These are phyloP conservation scores for Anacardium occidentale DNA, from an alignment of 345 rosid genomes.

Conservation along the genomic window DNA sequence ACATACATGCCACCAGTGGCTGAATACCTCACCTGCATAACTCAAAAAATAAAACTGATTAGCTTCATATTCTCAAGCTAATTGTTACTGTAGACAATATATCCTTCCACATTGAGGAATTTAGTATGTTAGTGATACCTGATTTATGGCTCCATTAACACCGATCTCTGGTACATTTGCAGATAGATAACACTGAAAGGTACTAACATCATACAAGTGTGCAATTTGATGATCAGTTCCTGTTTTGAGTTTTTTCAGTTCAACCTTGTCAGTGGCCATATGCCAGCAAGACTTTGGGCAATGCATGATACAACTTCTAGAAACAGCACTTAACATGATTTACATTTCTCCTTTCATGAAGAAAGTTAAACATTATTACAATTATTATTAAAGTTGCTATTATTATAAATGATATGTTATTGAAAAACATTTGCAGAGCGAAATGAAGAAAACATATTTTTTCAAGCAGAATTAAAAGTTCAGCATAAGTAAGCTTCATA, in stretches of 20 bases:
- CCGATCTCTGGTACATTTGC: constrained; percentile 56
- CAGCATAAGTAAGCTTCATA: background rate
- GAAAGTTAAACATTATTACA: background rate
- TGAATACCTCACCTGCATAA: constrained; percentile 77
- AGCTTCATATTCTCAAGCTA: background rate
- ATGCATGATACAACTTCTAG: background rate
- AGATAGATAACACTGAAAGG: constrained; percentile 68
- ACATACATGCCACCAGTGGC: constrained; percentile 74
- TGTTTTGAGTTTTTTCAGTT: constrained; percentile 27
- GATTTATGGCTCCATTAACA: constrained; percentile 74
- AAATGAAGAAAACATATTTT: background rate
- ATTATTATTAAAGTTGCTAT: background rate
- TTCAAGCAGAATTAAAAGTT: background rate
- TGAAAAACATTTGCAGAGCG: background rate
- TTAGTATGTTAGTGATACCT: constrained; percentile 41
- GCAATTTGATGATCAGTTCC: constrained; percentile 84
- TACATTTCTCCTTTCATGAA: background rate
- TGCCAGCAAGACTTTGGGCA: background rate
- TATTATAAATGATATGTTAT: background rate
- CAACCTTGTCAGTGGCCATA: constrained; percentile 22
- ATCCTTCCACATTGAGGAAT: background rate
- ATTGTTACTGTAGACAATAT: background rate
- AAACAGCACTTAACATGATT: background rate
- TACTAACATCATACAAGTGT: constrained; percentile 80
- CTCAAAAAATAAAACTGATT: constrained; percentile 13